Conservation (phyloP, 345 rosid genomes). For the Cardamine occulta region DNA sequence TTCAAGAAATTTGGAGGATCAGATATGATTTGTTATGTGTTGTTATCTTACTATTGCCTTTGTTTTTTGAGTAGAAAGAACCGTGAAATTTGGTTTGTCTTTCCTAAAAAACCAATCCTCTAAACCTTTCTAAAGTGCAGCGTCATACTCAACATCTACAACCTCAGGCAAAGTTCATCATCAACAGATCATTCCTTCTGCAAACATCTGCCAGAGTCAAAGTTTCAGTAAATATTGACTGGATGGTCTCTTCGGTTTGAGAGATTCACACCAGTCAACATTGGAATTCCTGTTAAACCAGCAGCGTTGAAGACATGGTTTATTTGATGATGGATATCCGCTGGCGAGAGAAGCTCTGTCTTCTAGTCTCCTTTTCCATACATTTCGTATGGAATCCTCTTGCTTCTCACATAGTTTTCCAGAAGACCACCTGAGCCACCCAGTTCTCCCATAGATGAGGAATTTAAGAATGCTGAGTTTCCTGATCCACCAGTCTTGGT, state of each 20-base stretch:
- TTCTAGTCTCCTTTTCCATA: constrained; percentile 89
- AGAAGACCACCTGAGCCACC: constrained; percentile 95
- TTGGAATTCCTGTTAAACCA: constrained; percentile 94
- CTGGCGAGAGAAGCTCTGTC: constrained; percentile 68
- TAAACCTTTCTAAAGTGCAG: constrained; percentile 76
- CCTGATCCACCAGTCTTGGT: constrained; percentile 50
- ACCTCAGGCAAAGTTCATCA: constrained; percentile 89
- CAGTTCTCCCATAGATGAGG: constrained; percentile 87
- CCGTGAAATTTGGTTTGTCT: constrained; percentile 78
- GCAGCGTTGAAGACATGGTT: constrained; percentile 93
- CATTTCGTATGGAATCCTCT: constrained; percentile 67
- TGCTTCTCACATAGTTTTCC: constrained; percentile 76
- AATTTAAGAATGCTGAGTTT: constrained; percentile 58
- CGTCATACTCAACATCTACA: constrained; percentile 91
- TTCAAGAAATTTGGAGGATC: neutral
- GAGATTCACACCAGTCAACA: constrained; percentile 97
- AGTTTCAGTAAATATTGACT: constrained; percentile 83
- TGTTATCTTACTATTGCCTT: constrained; percentile 68
- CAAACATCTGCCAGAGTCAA: constrained; percentile 84
- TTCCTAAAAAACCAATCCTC: constrained; percentile 82
- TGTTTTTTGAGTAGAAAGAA: constrained; percentile 86
- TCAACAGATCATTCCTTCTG: constrained; percentile 69
- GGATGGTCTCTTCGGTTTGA: constrained; percentile 85
- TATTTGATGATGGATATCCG: constrained; percentile 70
- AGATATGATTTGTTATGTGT: neutral